Evolutionary conservation across 768 basidiomycete species (phyloP), one percentile per base, ranked within the genome.

Genomic region (Termitomyces sp.): DNA sequence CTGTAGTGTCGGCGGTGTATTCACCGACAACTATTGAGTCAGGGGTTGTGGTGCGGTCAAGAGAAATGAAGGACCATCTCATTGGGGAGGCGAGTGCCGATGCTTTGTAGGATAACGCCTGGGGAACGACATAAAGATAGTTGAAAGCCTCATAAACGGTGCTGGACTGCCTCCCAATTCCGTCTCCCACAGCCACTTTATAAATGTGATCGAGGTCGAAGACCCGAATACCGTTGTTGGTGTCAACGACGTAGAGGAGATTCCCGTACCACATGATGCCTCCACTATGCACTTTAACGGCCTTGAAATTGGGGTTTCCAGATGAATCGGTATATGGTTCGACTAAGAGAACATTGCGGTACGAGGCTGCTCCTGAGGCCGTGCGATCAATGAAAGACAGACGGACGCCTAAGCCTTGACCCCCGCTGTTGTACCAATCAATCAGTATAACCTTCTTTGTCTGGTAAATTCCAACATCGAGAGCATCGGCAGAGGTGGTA

Each of bases 351-450:
- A 41, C 59, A 11, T 60, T 60, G 21, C 59, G 55, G 55, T 56
- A 60, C 5, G 55, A 49, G 1, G 47, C 51, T 4, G 51, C 40
- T 28, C 50, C 51, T 10, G 59, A 53, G 12, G 55, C 42, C 1
- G 59, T 56, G 28, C 47, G 59, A 43, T 60, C 55, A 23, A 60
- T 60, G 55, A 60, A 60, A 42, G 59, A 60, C 7, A 60, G 50
- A 28, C 59, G 59, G 19, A 60, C 55, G n/a, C 59, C 59, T 19
- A 56, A 52, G 10, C 55, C 59, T 9, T 35, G 11, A 2, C 46
- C 55, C 10, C 50, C 51, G 9, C 55, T 56, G 42, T 60, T 52
- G 35, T 60, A 60, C 59, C 59, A 60, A 38, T 60, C 59, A 12
- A 60, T 53, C 6, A 60, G 23, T 30, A 60, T 60, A 15, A 60